Conservation (phyloP, 768 basidiomycete species). For the Clitopilus passeckerianus region DNA sequence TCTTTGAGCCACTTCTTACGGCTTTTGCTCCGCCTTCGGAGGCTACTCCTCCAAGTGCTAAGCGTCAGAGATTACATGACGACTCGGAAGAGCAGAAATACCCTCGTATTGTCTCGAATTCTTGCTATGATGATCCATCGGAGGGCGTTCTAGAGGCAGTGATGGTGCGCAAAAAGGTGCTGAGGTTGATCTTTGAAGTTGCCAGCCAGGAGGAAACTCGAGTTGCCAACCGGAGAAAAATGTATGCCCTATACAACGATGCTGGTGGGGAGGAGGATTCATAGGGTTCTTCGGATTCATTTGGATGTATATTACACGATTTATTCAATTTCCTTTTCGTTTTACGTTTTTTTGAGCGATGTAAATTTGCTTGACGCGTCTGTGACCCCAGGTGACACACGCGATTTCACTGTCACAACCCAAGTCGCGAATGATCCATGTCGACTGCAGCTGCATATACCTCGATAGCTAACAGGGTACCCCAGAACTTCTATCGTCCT, state of each 20-base stretch:
- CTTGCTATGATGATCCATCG: slow-evolving; percentile 40
- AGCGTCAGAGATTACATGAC: slow-evolving; percentile 33
- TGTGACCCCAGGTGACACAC: slow-evolving; percentile 11
- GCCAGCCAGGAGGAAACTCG: slow-evolving; percentile 73
- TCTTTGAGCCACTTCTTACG: slow-evolving; percentile 66
- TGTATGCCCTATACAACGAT: slow-evolving; percentile 80
- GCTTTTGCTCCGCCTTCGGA: slow-evolving; percentile 19
- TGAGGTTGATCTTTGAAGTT: slow-evolving; percentile 63
- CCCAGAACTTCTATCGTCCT: slow-evolving; percentile 23
- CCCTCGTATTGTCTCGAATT: slow-evolving; percentile 44
- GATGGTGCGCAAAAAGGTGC: slow-evolving; percentile 47
- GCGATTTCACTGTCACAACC: slow-evolving; percentile 11
- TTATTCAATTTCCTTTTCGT: no score
- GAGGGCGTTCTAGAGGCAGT: slow-evolving; percentile 30
- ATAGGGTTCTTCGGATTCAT: slow-evolving; percentile 7
- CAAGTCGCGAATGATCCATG: slow-evolving; percentile 6
- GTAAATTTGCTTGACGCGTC: slow-evolving; percentile 1
- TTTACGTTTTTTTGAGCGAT: no score
- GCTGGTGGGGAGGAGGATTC: slow-evolving; percentile 38
- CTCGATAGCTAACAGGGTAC: neutral
- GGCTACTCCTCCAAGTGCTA: slow-evolving; percentile 19
- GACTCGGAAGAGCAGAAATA: slow-evolving; percentile 21
- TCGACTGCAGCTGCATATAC: slow-evolving; percentile 1
- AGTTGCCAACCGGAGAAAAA: slow-evolving; percentile 74
- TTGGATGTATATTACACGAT: slow-evolving; percentile 1